Evolutionary conservation across 2,329 filamentous ascomycete genomes (phyloP).

Genomic region (Alternaria panax): DNA sequence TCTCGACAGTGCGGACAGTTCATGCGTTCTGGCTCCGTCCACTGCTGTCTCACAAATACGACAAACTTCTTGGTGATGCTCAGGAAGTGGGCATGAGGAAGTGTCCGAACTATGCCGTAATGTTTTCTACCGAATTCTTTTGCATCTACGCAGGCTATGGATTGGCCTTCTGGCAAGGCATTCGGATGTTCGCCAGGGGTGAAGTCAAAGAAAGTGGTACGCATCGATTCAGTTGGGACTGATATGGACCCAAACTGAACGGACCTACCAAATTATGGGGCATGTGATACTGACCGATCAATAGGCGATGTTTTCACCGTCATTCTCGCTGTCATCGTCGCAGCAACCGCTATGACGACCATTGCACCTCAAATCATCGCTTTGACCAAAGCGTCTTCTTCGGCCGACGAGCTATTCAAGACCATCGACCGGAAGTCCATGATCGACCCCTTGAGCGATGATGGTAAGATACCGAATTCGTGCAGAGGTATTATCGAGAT

Average conservation of each 20-base stretch:
- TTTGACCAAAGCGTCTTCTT: conserved; percentile 43
- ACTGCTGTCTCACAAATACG: conserved; percentile 54
- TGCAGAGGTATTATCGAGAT: conserved; percentile 70
- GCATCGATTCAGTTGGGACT: conserved; percentile 14
- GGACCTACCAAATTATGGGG: neutral
- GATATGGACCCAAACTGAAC: neutral
- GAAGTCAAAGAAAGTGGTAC: conserved; percentile 58
- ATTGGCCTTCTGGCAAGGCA: conserved; percentile 57
- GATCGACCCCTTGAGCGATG: conserved; percentile 63
- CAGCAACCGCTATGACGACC: conserved; percentile 76
- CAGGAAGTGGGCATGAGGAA: conserved; percentile 57
- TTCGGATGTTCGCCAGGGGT: conserved; percentile 62
- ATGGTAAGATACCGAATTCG: conserved; percentile 28
- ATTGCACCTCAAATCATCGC: conserved; percentile 91
- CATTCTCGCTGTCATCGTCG: conserved; percentile 46
- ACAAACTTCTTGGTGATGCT: conserved; percentile 53
- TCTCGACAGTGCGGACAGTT: conserved; percentile 60
- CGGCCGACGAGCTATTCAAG: conserved; percentile 44
- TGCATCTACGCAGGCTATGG: conserved; percentile 56
- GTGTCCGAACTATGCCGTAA: conserved; percentile 51
- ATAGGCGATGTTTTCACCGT: conserved; percentile 35
- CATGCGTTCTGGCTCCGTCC: conserved; percentile 56
- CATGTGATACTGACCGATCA: neutral
- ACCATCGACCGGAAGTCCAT: conserved; percentile 83
- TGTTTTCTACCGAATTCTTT: conserved; percentile 55